phyloP scores from a whole-genome alignment of 805 yeast genomes.

The Myxozyma monticola region DNA sequence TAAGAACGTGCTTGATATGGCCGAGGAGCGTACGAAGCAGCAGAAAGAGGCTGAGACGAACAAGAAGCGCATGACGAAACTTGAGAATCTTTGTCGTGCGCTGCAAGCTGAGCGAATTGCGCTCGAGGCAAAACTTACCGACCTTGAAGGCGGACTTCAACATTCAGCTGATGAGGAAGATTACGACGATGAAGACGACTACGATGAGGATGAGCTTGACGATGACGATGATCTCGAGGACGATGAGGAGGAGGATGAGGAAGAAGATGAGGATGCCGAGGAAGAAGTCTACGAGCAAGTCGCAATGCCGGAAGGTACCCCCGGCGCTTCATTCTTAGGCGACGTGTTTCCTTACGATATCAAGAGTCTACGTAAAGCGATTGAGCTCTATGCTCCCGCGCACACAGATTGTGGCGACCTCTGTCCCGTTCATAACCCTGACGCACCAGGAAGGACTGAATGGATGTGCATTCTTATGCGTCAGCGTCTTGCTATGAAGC shows the following conservation, averaged over 20 bases:
- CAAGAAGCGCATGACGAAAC: constrained; percentile 21
- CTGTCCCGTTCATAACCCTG: constrained; percentile 19
- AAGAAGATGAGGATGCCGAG: constrained; percentile 4
- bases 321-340: background rate
- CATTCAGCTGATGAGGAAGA: constrained; percentile 21
- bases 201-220: constrained; percentile 12
- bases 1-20: constrained; percentile 25
- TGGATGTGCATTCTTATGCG: constrained; percentile 10
- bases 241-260: constrained; percentile 8
- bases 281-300: constrained; percentile 1
- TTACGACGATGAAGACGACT: constrained; percentile 14
- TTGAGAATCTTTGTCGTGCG: constrained; percentile 26
- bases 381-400: constrained; percentile 13
- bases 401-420: constrained; percentile 14
- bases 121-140: constrained; percentile 19
- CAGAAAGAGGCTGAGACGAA: constrained; percentile 21
- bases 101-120: constrained; percentile 26
- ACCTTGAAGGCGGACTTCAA: constrained; percentile 19
- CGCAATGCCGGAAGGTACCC: background rate
- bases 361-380: constrained; percentile 9
- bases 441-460: constrained; percentile 10
- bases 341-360: constrained; percentile 1
- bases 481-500: constrained; percentile 17
- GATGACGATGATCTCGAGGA: constrained; percentile 9
- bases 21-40: constrained; percentile 25